These are phyloP conservation scores for Aphanomyces invadans DNA, from an alignment of 352 stramenopile species.

Conservation along the genomic window DNA sequence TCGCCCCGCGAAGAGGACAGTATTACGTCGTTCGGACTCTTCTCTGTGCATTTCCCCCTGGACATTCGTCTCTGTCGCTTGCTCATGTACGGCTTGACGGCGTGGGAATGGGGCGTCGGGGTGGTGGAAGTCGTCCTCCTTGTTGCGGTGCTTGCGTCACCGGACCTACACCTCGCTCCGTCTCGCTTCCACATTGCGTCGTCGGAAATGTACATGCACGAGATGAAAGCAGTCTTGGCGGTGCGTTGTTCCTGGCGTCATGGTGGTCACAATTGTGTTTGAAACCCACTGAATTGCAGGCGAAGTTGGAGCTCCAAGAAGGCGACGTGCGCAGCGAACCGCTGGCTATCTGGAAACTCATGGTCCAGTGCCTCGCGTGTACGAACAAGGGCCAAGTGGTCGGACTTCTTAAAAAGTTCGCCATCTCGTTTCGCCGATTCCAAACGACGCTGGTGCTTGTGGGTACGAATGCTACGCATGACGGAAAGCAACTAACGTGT, in stretches of 20 bases:
- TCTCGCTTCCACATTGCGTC: conserved; percentile 72
- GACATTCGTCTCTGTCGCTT: conserved; percentile 66
- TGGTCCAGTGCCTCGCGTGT: conserved; percentile 34
- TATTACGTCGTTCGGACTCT: conserved; percentile 69
- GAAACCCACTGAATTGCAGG: too few species aligned
- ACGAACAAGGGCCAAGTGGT: conserved; percentile 36
- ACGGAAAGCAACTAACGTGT: too few species aligned
- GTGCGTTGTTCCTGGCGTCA: neutral
- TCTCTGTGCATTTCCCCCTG: conserved; percentile 71
- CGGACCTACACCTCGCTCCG: conserved; percentile 65
- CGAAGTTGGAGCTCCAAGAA: conserved; percentile 56
- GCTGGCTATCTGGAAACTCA: conserved; percentile 58
- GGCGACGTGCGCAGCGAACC: conserved; percentile 75
- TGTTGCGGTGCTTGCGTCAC: conserved; percentile 51
- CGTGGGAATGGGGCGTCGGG: conserved; percentile 16
- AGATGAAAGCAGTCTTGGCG: conserved; percentile 51
- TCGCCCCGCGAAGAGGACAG: conserved; percentile 40
- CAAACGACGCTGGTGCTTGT: conserved; percentile 75
- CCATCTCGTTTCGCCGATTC: conserved; percentile 58
- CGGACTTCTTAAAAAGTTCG: conserved; percentile 37
- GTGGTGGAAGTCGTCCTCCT: conserved; percentile 51
- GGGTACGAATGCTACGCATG: conserved; percentile 25
- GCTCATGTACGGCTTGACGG: conserved; percentile 33
- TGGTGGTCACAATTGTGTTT: too few species aligned
- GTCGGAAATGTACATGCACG: conserved; percentile 49